phyloP scores from a whole-genome alignment of 2,329 filamentous ascomycete species.

The Sarocladiaceae sp. region DNA sequence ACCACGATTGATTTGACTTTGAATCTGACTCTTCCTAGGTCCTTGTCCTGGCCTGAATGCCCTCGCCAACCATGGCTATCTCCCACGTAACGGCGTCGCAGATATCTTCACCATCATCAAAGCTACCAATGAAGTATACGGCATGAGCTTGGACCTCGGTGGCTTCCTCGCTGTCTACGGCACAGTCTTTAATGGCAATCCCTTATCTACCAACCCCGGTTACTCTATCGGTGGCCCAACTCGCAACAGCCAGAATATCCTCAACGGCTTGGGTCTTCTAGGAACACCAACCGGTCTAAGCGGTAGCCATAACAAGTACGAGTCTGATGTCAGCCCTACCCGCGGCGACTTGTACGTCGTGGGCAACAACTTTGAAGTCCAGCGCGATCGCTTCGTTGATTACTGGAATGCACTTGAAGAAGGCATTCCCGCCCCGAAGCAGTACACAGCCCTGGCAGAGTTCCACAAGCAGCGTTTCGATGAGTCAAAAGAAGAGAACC shows the following conservation, averaged over 20 bases:
- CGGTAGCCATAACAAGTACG: constrained; percentile 51
- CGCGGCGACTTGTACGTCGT: constrained; percentile 45
- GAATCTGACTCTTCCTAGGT: not conserved
- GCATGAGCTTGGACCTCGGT: constrained; percentile 41
- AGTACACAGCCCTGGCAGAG: constrained; percentile 11
- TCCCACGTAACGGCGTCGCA: constrained; percentile 23
- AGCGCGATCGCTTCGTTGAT: constrained; percentile 44
- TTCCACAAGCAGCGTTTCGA: constrained; percentile 34
- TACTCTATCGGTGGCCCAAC: constrained; percentile 48
- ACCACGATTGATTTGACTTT: not conserved
- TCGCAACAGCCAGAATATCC: constrained; percentile 32
- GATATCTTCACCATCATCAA: constrained; percentile 15
- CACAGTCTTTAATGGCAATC: constrained; percentile 44
- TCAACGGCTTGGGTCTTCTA: constrained; percentile 37
- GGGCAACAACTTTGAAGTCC: constrained; percentile 44
- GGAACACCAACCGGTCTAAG: constrained; percentile 40
- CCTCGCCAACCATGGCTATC: constrained; percentile 29
- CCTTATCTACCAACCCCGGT: constrained; percentile 41
- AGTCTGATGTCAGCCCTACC: constrained; percentile 47
- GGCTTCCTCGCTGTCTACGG: constrained; percentile 40
- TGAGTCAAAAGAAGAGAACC: constrained; percentile 43
- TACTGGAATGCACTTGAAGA: constrained; percentile 34
- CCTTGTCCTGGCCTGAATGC: constrained; percentile 27
- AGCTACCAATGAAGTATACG: constrained; percentile 28
- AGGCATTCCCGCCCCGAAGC: constrained; percentile 17